Evolutionary conservation across 345 rosid species (phyloP).

Genomic region (Triadica sebifera): DNA sequence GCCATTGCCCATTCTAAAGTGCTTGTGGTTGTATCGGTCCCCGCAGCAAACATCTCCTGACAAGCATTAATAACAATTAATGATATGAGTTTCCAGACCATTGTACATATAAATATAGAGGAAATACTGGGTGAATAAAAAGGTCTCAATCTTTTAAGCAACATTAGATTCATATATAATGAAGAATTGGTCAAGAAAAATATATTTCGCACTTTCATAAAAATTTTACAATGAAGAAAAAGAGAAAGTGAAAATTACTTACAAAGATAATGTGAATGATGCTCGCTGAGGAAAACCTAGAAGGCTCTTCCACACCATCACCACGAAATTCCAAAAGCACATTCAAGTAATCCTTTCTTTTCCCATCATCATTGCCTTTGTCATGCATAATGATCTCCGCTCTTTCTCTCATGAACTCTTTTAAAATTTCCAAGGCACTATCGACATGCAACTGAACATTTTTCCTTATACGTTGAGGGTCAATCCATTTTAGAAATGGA

Average conservation of each 20-base stretch:
- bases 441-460: conserved; percentile 59
- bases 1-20: conserved; percentile 91
- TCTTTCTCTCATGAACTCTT: conserved; percentile 61
- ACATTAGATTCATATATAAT: too few relatives aligned
- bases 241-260: conserved; percentile 21
- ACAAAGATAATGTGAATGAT: conserved; percentile 70
- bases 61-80: background rate
- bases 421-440: conserved; percentile 54
- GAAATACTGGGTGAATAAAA: too few relatives aligned
- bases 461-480: conserved; percentile 58
- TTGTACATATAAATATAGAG: too few relatives aligned
- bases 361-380: conserved; percentile 16
- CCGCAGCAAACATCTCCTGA: conserved; percentile 81
- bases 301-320: conserved; percentile 43
- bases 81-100: background rate
- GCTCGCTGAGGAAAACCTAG: conserved; percentile 50
- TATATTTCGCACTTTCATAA: too few relatives aligned
- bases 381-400: conserved; percentile 19
- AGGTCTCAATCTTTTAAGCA: too few relatives aligned
- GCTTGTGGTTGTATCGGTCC: conserved; percentile 85
- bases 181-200: too few relatives aligned
- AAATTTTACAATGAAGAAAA: too few relatives aligned
- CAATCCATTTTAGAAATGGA: conserved; percentile 55
- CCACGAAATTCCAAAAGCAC: conserved; percentile 80
- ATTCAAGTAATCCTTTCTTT: conserved; percentile 59